Evolutionary conservation across 768 basidiomycete species (phyloP), one percentile per base, ranked within the genome.

Genomic region (Pholiota conissans): DNA sequence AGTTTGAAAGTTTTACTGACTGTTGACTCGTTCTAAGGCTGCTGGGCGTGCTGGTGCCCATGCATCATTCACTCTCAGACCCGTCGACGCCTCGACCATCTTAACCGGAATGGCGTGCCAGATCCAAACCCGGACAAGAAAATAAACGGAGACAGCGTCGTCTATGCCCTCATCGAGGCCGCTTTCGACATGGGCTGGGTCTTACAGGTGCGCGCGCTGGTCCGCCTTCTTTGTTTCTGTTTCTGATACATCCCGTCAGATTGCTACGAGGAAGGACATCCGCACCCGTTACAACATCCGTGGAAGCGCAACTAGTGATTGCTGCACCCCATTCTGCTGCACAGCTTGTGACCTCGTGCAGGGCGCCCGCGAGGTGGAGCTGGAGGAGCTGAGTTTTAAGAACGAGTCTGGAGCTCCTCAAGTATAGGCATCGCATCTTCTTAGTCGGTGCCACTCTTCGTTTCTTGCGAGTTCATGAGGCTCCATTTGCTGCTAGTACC

Each of bases 341-440:
- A 53, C 53, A 14, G 22, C 63, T 6, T 67, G 65, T 29, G 65
- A 65, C 18, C 56, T 67, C 13, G 59, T 61, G 5, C 65, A 67
- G 26, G 65, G 58, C 5, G 56, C 56, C 27, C 60, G 61, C 5
- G 65, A 67, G 60, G 14, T 67, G 3, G 49, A 61, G 14, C 55
- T 67, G n/a, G 65, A 67, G 42, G 65, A 67, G 42, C 37, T 59
- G 10, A 64, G 60, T 32, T 63, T 61, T n/a, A 26, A 46, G 18
- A 27, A 32, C 1, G 42, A 10, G 5, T 6, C 37, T n/a, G 11
- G 11, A 24, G 42, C 42, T 2, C 18, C 42, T 2, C 18, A 20
- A 22, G 42, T 20, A 45, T 24, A 10, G 7, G 9, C 18, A 10
- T 39, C 3, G 6, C 30, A 6, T 32, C n/a, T n/a, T n/a, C n/a